These are phyloP conservation scores for Malus orientalis DNA, from an alignment of 306 rosid genomes.

Conservation along the genomic window DNA sequence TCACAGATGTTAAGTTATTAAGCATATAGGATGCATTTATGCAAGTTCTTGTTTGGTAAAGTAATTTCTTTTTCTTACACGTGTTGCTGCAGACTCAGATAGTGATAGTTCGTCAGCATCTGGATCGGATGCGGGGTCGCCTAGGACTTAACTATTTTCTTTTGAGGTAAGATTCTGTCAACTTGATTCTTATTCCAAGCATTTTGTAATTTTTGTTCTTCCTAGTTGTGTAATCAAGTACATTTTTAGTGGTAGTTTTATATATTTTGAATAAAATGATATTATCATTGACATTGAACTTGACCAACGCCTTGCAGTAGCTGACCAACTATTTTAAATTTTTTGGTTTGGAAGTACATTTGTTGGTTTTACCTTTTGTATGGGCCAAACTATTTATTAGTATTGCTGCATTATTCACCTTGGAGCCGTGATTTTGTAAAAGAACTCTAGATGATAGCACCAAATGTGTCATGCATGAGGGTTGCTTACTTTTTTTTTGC, in stretches of 20 bases:
- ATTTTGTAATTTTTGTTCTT: neutral
- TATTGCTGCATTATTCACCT: neutral
- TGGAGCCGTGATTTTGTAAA: neutral
- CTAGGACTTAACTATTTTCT: constrained; percentile 39
- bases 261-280: neutral
- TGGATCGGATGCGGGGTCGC: constrained; percentile 82
- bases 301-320: neutral
- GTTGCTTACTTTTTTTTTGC: neutral
- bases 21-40: neutral
- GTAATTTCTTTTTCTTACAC: constrained; percentile 9
- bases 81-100: constrained; percentile 67
- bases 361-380: neutral
- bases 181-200: neutral
- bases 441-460: neutral
- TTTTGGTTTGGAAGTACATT: neutral
- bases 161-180: constrained; percentile 38
- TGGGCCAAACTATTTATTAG: neutral
- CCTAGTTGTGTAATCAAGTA: neutral
- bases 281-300: neutral
- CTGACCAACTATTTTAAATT: neutral
- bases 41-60: constrained; percentile 9
- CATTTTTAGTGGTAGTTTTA: neutral
- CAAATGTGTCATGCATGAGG: neutral
- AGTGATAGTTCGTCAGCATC: constrained; percentile 93
- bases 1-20: neutral